phyloP scores from a whole-genome alignment of 202 grass and related monocot genomes.

The Zoysia matrella region DNA sequence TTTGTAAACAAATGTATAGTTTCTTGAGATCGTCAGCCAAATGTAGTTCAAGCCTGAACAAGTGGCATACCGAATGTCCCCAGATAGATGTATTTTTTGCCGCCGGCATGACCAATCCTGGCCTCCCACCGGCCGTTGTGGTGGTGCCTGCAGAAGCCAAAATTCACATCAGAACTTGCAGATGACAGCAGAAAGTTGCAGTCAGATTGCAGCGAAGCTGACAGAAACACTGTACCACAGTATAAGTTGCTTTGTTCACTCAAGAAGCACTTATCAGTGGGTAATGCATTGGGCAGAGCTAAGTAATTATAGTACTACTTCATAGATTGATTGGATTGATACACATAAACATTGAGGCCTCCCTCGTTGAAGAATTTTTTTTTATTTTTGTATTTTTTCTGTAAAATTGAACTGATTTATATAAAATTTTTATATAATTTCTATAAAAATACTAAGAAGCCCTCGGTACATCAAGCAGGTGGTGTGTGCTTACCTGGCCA shows the following conservation, averaged over 20 bases:
- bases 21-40: neutral
- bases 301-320: neutral
- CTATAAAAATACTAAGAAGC: no score
- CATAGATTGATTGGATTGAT: slow-evolving; percentile 29
- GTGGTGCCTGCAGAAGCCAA: slow-evolving; percentile 60
- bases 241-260: neutral
- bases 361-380: no score
- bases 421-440: no score
- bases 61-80: slow-evolving; percentile 53
- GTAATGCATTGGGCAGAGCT: slow-evolving; percentile 6
- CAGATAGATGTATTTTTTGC: slow-evolving; percentile 64
- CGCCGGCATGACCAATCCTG: slow-evolving; percentile 53
- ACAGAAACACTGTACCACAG: neutral
- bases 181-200: neutral
- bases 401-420: no score
- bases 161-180: neutral
- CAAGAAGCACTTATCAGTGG: neutral
- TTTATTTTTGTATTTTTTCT: no score
- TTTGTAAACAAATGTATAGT: neutral
- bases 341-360: neutral
- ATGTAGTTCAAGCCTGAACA: neutral
- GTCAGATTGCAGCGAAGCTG: neutral
- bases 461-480: neutral
- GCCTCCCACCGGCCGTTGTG: slow-evolving; percentile 72
- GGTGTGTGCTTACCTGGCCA: slow-evolving; percentile 48